A percentile compares a stretch with the other conserved stretches of the same genome.
Evolutionary conservation across 306 rosid genomes (phyloP).

Genomic region (Malus sylvestris): DNA sequence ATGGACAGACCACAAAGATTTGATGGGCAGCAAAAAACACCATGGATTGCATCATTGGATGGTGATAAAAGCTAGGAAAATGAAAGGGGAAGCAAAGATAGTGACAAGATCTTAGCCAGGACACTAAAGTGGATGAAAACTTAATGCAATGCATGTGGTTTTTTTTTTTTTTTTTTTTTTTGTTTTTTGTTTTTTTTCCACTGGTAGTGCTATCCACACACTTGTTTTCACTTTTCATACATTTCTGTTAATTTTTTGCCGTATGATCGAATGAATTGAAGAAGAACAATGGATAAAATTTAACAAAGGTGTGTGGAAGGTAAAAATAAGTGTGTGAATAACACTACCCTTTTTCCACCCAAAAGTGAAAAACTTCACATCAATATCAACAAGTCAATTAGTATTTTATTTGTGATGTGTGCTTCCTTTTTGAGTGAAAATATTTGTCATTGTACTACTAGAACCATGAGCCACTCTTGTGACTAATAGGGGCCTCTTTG

Average conservation of each 20-base stretch:
- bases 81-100: conserved; percentile 28
- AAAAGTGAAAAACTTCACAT: conserved; percentile 55
- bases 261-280: too few relatives aligned
- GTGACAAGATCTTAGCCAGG: conserved; percentile 36
- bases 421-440: not conserved
- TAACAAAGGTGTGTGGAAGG: too few relatives aligned
- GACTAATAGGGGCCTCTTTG: not conserved
- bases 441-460: not conserved
- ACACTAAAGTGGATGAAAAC: conserved; percentile 13
- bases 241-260: rapidly evolving
- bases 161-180: not conserved
- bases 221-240: too few relatives aligned
- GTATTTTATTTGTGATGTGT: not conserved
- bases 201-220: too few relatives aligned
- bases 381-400: conserved; percentile 29
- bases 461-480: not conserved
- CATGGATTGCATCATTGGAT: conserved; percentile 11
- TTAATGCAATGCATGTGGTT: not conserved
- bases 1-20: conserved; percentile 20
- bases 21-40: conserved; percentile 7
- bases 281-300: too few relatives aligned
- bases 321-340: too few relatives aligned
- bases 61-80: conserved; percentile 34
- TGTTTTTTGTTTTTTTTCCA: not conserved
- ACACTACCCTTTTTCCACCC: not conserved